Evolutionary conservation across 2,329 filamentous ascomycete genomes (phyloP).

Genomic region (Biscogniauxia mediterranea): DNA sequence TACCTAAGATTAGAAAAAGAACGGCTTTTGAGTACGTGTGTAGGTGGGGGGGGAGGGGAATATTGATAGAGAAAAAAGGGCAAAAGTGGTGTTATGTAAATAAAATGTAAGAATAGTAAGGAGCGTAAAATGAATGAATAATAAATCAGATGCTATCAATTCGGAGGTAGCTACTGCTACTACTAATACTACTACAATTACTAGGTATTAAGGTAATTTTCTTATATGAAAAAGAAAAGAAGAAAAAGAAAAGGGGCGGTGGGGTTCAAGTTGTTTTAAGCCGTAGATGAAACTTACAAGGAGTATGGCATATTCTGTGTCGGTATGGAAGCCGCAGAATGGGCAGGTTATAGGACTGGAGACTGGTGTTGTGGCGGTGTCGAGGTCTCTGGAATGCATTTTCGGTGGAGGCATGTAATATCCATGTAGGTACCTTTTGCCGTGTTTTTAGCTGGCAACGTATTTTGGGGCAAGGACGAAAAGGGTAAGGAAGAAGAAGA

Average conservation of each 20-base stretch:
- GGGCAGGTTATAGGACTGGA: slow-evolving; percentile 32
- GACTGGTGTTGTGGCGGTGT: slow-evolving; percentile 9
- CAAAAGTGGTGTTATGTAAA: neutral
- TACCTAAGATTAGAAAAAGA: neutral
- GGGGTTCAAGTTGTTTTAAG: neutral
- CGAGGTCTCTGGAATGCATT: neutral
- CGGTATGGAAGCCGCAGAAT: slow-evolving; percentile 38
- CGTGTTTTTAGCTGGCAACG: neutral
- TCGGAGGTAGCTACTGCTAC: neutral
- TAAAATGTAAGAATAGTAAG: neutral
- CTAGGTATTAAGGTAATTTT: neutral
- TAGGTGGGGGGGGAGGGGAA: neutral
- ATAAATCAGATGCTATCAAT: neutral
- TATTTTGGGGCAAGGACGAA: too few relatives aligned
- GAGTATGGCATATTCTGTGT: slow-evolving; percentile 37
- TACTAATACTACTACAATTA: neutral
- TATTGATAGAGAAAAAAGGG: neutral
- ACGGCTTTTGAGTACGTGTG: too few relatives aligned
- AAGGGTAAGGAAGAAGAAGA: too few relatives aligned
- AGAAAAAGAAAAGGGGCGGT: neutral
- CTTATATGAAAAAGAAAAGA: neutral
- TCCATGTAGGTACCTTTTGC: neutral
- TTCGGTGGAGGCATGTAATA: neutral
- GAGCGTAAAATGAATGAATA: neutral
- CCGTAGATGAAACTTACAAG: slow-evolving; percentile 29